Evolutionary conservation across 208 protist genomes (phyloP).

Genomic region (Wallacemonas collosoma): DNA sequence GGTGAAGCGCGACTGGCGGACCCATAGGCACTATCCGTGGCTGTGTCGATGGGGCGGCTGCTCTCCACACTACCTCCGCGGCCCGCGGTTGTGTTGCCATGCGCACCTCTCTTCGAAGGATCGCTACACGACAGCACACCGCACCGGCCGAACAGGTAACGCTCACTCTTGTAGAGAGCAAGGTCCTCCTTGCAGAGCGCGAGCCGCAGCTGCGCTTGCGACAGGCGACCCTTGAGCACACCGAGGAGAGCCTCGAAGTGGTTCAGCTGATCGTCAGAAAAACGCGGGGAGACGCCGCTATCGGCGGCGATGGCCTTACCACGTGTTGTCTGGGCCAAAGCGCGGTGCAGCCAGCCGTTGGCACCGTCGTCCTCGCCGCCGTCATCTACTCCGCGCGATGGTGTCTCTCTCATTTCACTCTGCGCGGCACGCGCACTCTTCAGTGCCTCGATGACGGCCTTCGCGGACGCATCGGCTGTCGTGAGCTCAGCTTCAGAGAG

Average conservation of each 20-base stretch:
- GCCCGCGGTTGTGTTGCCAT: neutral
- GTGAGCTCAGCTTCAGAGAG: slow-evolving; percentile 77
- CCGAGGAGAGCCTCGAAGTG: slow-evolving; percentile 45
- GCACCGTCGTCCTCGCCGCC: neutral
- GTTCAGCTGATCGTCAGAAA: neutral
- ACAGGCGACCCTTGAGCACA: slow-evolving; percentile 36
- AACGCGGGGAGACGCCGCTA: neutral
- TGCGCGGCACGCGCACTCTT: neutral
- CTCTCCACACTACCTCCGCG: too few species aligned
- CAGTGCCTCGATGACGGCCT: slow-evolving; percentile 44
- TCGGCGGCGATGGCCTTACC: neutral
- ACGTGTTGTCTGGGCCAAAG: neutral
- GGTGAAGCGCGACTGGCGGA: neutral
- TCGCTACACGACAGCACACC: slow-evolving; percentile 46
- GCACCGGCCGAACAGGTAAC: slow-evolving; percentile 49
- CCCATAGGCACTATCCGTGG: neutral
- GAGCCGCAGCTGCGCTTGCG: slow-evolving; percentile 44
- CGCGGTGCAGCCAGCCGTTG: slow-evolving; percentile 11
- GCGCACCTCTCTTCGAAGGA: neutral
- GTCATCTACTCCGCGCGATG: neutral
- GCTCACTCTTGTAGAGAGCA: slow-evolving; percentile 69
- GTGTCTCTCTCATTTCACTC: neutral
- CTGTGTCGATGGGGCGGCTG: neutral
- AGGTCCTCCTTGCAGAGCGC: slow-evolving; percentile 84
- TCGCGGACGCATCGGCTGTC: slow-evolving; percentile 46